Evolutionary conservation across 768 basidiomycete genomes (phyloP), one percentile per base, ranked within the genome.

Genomic region (Phylloporus rhodoxanthus): DNA sequence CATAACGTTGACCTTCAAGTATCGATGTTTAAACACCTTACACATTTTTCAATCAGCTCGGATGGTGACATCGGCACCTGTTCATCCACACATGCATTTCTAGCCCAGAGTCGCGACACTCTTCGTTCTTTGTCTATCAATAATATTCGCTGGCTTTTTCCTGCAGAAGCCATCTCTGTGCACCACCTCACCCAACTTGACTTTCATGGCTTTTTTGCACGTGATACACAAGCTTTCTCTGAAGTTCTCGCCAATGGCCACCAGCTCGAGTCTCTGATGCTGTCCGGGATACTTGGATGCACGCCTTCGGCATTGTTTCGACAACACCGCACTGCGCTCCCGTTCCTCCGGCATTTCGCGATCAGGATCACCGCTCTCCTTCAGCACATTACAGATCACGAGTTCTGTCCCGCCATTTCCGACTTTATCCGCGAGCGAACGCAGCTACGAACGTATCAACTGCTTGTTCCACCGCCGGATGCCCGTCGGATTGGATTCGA

Each of bases 361-460:
- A 75, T 88, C 56, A 70, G 70, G 11, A 72, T 81, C 15, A 61
- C 67, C n/a, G 63, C 61, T 2, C 59, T 79, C 2, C 68, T 70
- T 11, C 70, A 75, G 43, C 68, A 77, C 17, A 64, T 74, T 13
- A 51, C 59, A 2, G 84, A 87, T 57, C 69, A 75, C 13, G 84
- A 84, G 57, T 70, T 87, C 4, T 84, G 87, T 69, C 83, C 82
- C 2, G 75, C 85, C 8, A 73, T 88, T 37, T 74, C 80, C 5
- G 83, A 81, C 26, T 85, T 87, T 60, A 66, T 88, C 29, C 75
- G 81, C 13, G 79, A 76, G 8, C 71, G 82, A 38, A 65, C 64
- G 19, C 66, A 76, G 34, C 66, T 88, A 34, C 69, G 68, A n/a
- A 76, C 76, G 0, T 72, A 86, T 21, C 69, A 74, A 38, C 70